These are phyloP conservation scores for Glaciozyma antarctica DNA, from an alignment of 768 basidiomycete species.

Conservation along the genomic window DNA sequence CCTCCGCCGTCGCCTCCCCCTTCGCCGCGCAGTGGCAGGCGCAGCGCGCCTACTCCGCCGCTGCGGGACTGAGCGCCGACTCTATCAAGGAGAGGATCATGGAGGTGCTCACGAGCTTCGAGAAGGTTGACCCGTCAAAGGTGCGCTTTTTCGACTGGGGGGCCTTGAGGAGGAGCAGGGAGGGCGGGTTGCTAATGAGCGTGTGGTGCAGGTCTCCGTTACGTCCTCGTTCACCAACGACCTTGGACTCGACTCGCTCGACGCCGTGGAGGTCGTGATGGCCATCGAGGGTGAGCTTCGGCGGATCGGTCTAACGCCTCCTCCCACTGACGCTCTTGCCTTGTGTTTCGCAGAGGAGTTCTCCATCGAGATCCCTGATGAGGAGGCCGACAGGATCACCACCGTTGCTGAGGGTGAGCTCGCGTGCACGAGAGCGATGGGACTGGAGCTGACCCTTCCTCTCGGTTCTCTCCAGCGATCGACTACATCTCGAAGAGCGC, in stretches of 20 bases:
- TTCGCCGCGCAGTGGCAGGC: background rate
- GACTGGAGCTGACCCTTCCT: too few relatives aligned
- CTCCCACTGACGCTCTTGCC: background rate
- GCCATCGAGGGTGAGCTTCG: conserved; percentile 73
- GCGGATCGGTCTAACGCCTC: background rate
- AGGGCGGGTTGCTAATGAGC: background rate
- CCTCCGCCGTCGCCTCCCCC: background rate
- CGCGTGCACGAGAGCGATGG: too few relatives aligned
- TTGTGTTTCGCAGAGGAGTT: conserved; percentile 59
- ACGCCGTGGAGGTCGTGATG: conserved; percentile 97
- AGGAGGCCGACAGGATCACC: conserved; percentile 54
- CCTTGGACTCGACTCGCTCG: conserved; percentile 87
- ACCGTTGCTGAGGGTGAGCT: conserved; percentile 56
- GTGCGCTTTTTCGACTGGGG: conserved; percentile 42
- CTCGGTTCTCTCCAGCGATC: too few relatives aligned
- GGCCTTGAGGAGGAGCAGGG: background rate
- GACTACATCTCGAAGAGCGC: too few relatives aligned
- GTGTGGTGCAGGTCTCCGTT: conserved; percentile 50
- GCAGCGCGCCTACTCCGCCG: conserved; percentile 24
- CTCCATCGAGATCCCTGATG: conserved; percentile 94
- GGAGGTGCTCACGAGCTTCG: conserved; percentile 76
- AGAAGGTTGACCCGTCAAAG: conserved; percentile 72
- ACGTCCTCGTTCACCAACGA: conserved; percentile 64
- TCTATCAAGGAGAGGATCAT: conserved; percentile 64
- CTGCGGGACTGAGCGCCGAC: conserved; percentile 50